Evolutionary conservation across 192 early-diverging fungal species (phyloP), one percentile per base, ranked within the genome.

Genomic region (Dissophora globulifera): DNA sequence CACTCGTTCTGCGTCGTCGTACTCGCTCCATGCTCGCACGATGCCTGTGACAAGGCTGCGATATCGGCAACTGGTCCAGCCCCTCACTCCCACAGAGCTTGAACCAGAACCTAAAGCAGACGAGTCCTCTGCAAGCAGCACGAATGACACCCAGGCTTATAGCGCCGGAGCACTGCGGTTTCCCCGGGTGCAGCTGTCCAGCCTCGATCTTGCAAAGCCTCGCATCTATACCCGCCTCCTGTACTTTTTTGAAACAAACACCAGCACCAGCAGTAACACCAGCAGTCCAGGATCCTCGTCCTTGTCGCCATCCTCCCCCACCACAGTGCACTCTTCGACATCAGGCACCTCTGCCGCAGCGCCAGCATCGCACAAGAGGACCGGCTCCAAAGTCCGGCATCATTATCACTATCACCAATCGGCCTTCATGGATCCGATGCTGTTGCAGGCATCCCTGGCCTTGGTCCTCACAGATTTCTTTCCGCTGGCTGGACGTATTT

Each of bases 221-320:
- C 72, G 72, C 32, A 76, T 67, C 50, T 76, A 76, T 76, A 76
- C 72, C 72, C 72, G 72, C 31, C 26, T 76, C 26, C 40, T 76
- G 22, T 76, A 76, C 72, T 76, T 76, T 67, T 76, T 76, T 40
- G 58, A 76, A n/a, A 42, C 64, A 12, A 65, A 40, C 48, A 58
- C 12, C 60, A 72, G 43, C 41, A 32, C 13, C 29, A 26, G 15
- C 42, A 25, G 25, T 11, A 51, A 25, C 41, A 42, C 20, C 57
- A 23, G 32, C 58, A 15, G 25, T n/a, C 19, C 35, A 12, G 43
- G 43, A 45, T 45, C 43, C 43, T 45, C 17, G n/a, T n/a, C n/a
- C n/a, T n/a, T n/a, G n/a, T n/a, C n/a, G n/a, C n/a, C n/a, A n/a
- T n/a, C n/a, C n/a, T n/a, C n/a, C n/a, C n/a, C n/a, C n/a, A n/a